phyloP scores from a whole-genome alignment of 805 yeast genomes.

The Teunomyces funiuensis region DNA sequence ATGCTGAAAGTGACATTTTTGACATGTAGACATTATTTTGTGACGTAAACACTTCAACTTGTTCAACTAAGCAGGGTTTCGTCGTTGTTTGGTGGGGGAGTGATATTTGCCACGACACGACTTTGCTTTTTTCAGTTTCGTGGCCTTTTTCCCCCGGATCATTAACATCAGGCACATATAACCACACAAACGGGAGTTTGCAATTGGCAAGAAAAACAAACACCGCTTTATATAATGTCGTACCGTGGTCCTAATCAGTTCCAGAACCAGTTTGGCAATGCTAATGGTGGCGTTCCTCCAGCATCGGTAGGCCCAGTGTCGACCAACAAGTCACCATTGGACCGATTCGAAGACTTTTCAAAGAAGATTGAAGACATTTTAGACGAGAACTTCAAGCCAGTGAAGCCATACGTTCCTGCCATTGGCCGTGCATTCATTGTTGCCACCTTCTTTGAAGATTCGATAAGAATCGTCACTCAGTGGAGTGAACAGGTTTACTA shows the following conservation, averaged over 20 bases:
- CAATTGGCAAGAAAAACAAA: not conserved
- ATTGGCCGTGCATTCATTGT: slow-evolving; percentile 89
- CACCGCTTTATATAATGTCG: slow-evolving; percentile 28
- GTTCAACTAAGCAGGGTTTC: too few relatives aligned
- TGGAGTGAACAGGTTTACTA: slow-evolving; percentile 91
- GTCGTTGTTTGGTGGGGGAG: too few relatives aligned
- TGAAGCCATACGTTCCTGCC: slow-evolving; percentile 78
- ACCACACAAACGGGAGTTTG: not conserved
- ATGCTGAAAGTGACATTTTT: too few relatives aligned
- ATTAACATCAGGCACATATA: not conserved
- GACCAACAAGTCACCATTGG: slow-evolving; percentile 25
- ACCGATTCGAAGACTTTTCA: slow-evolving; percentile 50
- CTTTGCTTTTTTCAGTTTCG: slow-evolving; percentile 1
- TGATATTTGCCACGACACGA: not conserved
- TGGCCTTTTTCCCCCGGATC: slow-evolving; percentile 1
- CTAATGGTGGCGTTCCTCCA: slow-evolving; percentile 18
- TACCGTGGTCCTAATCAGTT: slow-evolving; percentile 46
- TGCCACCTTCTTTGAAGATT: slow-evolving; percentile 90
- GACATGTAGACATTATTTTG: too few relatives aligned
- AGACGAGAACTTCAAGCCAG: slow-evolving; percentile 49
- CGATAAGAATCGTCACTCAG: slow-evolving; percentile 77
- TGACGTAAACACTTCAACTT: too few relatives aligned
- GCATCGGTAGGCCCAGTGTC: slow-evolving; percentile 32
- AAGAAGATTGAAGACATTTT: slow-evolving; percentile 54
- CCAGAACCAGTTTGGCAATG: slow-evolving; percentile 33